Evolutionary conservation across 305 asterid species (phyloP).

Genomic region (Fraxinus velutina): DNA sequence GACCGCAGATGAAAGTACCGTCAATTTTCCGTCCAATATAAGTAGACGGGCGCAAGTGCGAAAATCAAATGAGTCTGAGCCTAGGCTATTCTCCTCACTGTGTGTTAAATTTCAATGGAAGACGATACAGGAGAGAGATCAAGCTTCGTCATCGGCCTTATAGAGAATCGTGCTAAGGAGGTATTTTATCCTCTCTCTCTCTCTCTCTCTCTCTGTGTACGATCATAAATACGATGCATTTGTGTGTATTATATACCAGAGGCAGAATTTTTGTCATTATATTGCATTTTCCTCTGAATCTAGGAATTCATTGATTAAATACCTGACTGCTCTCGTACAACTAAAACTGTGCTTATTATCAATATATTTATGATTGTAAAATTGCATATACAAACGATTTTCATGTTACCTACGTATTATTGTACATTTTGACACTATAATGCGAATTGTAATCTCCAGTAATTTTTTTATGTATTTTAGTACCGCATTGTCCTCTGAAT

Average conservation of each 20-base stretch:
- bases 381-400: neutral
- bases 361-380: neutral
- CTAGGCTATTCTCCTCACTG: neutral
- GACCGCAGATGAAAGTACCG: neutral
- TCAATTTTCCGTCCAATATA: neutral
- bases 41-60: neutral
- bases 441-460: neutral
- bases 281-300: neutral
- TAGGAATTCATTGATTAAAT: constrained; percentile 8
- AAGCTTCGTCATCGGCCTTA: constrained; percentile 75
- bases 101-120: constrained; percentile 42
- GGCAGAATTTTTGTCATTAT: constrained; percentile 12
- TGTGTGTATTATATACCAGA: constrained; percentile 11
- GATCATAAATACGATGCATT: neutral
- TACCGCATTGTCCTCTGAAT: neutral
- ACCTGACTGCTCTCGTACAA: neutral
- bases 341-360: neutral
- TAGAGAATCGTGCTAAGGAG: constrained; percentile 95
- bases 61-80: neutral
- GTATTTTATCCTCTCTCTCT: constrained; percentile 28
- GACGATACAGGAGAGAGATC: constrained; percentile 72
- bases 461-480: neutral
- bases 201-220: neutral
- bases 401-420: neutral
- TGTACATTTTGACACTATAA: neutral